Evolutionary conservation across 2,329 filamentous ascomycete genomes (phyloP), one percentile per base, ranked within the genome.

Genomic region (Venturia asperata): DNA sequence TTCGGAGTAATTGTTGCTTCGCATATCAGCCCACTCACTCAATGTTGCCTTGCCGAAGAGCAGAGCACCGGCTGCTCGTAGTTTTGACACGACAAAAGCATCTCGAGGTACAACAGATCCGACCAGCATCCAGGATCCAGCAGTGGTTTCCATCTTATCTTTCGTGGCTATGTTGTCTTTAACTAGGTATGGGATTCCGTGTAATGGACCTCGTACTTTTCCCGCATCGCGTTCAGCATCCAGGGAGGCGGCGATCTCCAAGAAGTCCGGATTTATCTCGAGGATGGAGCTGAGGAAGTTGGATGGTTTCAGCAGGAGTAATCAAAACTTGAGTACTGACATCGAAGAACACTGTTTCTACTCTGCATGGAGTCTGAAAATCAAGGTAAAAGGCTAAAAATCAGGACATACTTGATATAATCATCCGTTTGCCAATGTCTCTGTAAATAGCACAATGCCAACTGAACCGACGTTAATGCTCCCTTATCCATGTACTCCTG

Each of bases 1-100:
- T 72, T 88, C 86, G 0, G 85, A 87, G 72, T 89, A 88, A 70
- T 85, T 82, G 69, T 81, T 87, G 68, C 80, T 83, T 43, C 88
- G 81, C 85, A 90, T 89, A 66, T 86, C 84, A 0, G 89, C 88
- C 88, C 88, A 92, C 72, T 92, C 89, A 67, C 83, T 87, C 64
- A 92, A 74, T 0, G 83, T 85, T 1, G 88, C 84, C 73, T 92
- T 89, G 47, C 89, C 89, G 63, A 92, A 77, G 6, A 92, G 77
- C 0, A 91, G 76, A 1, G 87, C 89, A 15, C 88, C 88, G 0
- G 86, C 85, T 49, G 83, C 76, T 4, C 88, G 83, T 43, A 91
- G 79, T 67, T 78, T 79, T 24, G 78, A 71, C 1, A 91, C 84
- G 0, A 90, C 85, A 68, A 81, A 76, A 1, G 88, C 85, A 72